Evolutionary conservation across 768 basidiomycete genomes (phyloP), one percentile per base, ranked within the genome.

Genomic region (Lactarius sp.): DNA sequence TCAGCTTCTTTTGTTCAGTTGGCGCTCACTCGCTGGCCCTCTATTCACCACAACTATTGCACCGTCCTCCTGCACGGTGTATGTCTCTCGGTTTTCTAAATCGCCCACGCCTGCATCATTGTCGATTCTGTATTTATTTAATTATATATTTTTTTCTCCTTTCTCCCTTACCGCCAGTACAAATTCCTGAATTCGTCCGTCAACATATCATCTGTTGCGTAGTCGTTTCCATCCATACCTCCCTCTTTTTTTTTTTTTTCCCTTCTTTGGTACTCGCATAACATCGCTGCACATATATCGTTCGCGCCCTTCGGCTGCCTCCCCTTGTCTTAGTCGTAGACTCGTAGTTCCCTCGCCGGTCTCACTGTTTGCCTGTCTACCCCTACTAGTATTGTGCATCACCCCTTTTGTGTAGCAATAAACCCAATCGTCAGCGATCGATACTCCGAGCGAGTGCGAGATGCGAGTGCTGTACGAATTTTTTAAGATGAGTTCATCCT

Each of bases 351-450:
- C 14, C 3, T 10, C 33, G 27, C 6, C 16, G 51, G 51, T 51
- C 6, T 22, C 16, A 2, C 22, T 57, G 20, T 59, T 7, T 33
- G 55, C 14, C 8, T 31, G 16, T 56, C 27, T 54, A 41, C 13
- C 37, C 14, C 27, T 34, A 22, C 53, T 41, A 41, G 53, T 22
- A 54, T 16, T 49, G 33, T 57, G n/a, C 57, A 50, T 59, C 22
- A 50, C 34, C 13, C 27, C 13, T 47, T 33, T 36, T 31, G 56
- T 47, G 56, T 56, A 56, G 56, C 56, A 46, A 56, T 47, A 56
- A 20, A 56, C 36, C 31, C 27, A 31, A 13, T 36, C 8, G 33
- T 47, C 9, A 56, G 31, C 3, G 37, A 46, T 46, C 46, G n/a
- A 44, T 44, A 46, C 46, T 44, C 14, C 5, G 42, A 18, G 42